Evolutionary conservation across 495 filamentous ascomycete species (phyloP).

Genomic region (Talaromyces adpressus): DNA sequence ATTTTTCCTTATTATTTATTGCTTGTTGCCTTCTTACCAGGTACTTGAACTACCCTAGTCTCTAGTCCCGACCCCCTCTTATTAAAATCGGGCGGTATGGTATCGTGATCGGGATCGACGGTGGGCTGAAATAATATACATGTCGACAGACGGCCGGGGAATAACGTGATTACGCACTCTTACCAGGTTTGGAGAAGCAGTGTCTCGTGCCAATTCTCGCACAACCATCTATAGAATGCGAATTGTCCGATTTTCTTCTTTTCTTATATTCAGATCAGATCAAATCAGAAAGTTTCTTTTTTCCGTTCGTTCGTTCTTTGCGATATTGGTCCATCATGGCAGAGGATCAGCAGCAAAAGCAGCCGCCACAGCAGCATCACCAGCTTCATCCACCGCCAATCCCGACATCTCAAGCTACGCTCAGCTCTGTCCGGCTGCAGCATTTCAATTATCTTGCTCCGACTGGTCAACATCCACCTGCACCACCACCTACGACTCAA

Average conservation of each 20-base stretch:
- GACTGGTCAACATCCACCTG: not conserved
- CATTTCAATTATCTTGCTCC: conserved; percentile 9
- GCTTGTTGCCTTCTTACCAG: not conserved
- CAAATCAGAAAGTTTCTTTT: not conserved
- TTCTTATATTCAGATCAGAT: not conserved
- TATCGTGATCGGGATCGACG: conserved; percentile 3
- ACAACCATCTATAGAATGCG: not conserved
- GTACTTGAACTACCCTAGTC: not conserved
- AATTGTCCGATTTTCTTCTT: not conserved
- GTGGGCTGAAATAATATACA: not conserved
- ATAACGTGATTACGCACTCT: not conserved
- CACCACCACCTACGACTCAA: not conserved
- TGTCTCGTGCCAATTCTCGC: not conserved
- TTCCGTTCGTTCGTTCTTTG: too few species aligned
- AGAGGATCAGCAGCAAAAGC: conserved; percentile 3
- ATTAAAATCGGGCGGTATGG: conserved; percentile 10
- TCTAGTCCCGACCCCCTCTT: not conserved
- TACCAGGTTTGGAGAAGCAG: not conserved
- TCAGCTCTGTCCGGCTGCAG: conserved; percentile 4
- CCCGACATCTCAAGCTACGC: not conserved
- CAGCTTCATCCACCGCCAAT: conserved; percentile 1
- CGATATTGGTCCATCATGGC: not conserved
- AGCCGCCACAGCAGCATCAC: not conserved
- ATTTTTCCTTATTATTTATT: conserved; percentile 6
- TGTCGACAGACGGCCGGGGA: conserved; percentile 3